Percentiles rank a stretch among this genome's conserved stretches.
Conservation (phyloP, 2,329 filamentous ascomycete species). For the Alternaria atra region DNA sequence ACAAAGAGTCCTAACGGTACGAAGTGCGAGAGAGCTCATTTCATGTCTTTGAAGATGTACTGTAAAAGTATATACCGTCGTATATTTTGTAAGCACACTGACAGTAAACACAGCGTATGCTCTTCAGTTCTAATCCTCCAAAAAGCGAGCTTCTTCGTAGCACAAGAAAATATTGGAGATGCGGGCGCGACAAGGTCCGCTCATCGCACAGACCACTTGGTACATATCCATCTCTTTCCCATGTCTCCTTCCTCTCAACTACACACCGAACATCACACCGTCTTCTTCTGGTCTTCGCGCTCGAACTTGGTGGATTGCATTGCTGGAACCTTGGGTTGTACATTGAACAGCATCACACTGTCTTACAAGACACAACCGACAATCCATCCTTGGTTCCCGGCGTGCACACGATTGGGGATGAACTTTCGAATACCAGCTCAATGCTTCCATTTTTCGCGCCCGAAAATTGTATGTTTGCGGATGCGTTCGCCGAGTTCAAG, state of each 20-base stretch:
- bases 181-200: neutral
- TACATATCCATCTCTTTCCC: neutral
- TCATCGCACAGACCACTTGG: neutral
- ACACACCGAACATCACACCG: neutral
- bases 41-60: neutral
- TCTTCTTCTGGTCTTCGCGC: neutral
- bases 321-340: neutral
- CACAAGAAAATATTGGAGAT: neutral
- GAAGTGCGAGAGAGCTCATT: neutral
- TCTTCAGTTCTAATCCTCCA: neutral
- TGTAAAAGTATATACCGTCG: neutral
- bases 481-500: conserved; percentile 14
- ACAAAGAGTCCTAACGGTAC: neutral
- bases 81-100: neutral
- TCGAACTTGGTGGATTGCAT: neutral
- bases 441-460: conserved; percentile 17
- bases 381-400: conserved; percentile 9
- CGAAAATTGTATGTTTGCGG: conserved; percentile 16
- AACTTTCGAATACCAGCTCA: conserved; percentile 14
- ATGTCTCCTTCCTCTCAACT: neutral
- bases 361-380: conserved; percentile 10
- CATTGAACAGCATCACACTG: neutral
- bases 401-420: conserved; percentile 5
- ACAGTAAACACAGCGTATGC: neutral
- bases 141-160: neutral